Conservation (phyloP, 176 grass and related monocot species). For the Stipa capillata region DNA sequence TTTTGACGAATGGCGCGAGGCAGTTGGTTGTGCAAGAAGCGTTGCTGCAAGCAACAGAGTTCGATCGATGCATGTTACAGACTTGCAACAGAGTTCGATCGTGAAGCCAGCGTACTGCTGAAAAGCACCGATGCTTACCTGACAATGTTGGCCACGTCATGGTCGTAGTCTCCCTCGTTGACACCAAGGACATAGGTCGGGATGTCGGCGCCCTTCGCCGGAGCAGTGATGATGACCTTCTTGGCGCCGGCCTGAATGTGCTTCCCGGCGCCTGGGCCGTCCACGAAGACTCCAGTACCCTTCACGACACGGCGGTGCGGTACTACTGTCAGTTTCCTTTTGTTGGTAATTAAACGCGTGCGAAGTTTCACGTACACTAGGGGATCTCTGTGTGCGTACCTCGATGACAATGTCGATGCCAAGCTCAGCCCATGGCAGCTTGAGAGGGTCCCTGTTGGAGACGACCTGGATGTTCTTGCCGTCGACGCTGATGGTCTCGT, state of each 20-base stretch:
- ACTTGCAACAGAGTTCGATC: neutral
- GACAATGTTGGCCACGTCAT: conserved; percentile 73
- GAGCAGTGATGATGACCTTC: conserved; percentile 98
- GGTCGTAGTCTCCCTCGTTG: conserved; percentile 88
- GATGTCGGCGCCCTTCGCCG: conserved; percentile 95
- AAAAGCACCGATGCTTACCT: conserved; percentile 26
- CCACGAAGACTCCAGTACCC: conserved; percentile 97
- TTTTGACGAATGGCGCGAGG: conserved; percentile 91
- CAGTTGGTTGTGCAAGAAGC: conserved; percentile 99
- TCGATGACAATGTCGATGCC: conserved; percentile 97
- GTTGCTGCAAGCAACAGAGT: conserved; percentile 49
- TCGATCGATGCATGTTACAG: neutral
- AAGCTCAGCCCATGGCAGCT: conserved; percentile 90
- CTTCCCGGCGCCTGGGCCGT: conserved; percentile 94
- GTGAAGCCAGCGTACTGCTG: neutral
- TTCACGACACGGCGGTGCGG: neutral
- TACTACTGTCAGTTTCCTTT: neutral
- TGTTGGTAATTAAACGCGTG: neutral
- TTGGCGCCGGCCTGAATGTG: conserved; percentile 95
- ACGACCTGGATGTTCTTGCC: conserved; percentile 83
- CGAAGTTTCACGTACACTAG: neutral
- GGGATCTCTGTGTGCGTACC: conserved; percentile 17
- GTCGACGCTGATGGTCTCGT: conserved; percentile 85
- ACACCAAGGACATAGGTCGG: conserved; percentile 92
- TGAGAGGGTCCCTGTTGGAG: conserved; percentile 73